These are phyloP conservation scores for Entophlyctis luteolus DNA, from an alignment of 192 early-diverging fungal genomes.

Conservation along the genomic window DNA sequence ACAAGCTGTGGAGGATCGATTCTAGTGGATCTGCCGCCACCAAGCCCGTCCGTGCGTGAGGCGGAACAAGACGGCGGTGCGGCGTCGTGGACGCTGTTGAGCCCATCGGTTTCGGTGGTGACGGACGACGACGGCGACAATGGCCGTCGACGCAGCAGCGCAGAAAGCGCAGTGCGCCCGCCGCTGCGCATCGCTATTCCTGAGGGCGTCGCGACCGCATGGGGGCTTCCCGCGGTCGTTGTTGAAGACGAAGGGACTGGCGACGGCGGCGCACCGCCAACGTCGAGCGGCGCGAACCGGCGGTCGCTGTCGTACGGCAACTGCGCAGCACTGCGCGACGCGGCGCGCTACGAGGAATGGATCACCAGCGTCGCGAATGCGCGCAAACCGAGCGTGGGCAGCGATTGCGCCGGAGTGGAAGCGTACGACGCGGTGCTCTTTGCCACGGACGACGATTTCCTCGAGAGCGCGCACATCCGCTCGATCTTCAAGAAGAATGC, in stretches of 20 bases:
- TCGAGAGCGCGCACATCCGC: conserved; percentile 50
- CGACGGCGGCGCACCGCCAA: conserved; percentile 31
- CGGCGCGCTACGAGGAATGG: conserved; percentile 46
- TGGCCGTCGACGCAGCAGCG: conserved; percentile 11
- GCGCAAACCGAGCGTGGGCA: conserved; percentile 3
- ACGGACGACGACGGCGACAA: conserved; percentile 31
- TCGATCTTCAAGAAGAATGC: conserved; percentile 51
- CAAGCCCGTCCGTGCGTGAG: conserved; percentile 42
- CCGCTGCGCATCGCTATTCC: conserved; percentile 16
- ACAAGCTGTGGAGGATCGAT: too few species aligned
- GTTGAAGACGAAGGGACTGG: too few species aligned
- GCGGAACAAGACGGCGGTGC: conserved; percentile 34
- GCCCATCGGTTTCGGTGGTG: conserved; percentile 32
- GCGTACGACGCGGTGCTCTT: conserved; percentile 53
- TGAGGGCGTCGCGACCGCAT: conserved; percentile 41
- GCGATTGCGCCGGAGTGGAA: not conserved
- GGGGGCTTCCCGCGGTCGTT: conserved; percentile 32
- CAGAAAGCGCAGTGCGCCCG: not conserved
- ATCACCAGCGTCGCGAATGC: not conserved
- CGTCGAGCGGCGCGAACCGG: conserved; percentile 30
- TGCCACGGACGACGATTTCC: conserved; percentile 61
- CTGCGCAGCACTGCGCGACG: conserved; percentile 25
- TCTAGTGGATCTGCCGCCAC: conserved; percentile 25
- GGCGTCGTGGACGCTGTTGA: conserved; percentile 39
- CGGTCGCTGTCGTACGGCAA: conserved; percentile 45